A percentile compares a stretch with the other conserved stretches of the same genome.
phyloP scores from a whole-genome alignment of 257 asterid species.

The Plectranthus barbatus region DNA sequence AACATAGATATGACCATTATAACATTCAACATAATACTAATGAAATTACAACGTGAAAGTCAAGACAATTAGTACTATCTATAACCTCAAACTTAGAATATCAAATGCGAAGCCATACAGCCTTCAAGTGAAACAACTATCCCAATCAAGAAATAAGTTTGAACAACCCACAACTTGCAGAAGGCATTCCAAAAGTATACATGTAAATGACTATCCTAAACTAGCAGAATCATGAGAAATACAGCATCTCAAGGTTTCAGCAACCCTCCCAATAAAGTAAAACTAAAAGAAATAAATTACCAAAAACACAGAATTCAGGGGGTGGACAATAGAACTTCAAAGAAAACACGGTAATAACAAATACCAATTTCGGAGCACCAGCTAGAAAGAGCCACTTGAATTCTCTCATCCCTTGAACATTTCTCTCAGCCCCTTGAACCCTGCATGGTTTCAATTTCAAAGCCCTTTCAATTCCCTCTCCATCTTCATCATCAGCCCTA shows the following conservation, averaged over 20 bases:
- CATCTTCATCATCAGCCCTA: slow-evolving; percentile 12
- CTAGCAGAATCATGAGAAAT: neutral
- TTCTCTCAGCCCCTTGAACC: slow-evolving; percentile 38
- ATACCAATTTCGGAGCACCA: slow-evolving; percentile 59
- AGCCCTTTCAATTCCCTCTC: slow-evolving; percentile 13
- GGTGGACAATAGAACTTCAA: neutral
- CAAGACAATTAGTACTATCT: neutral
- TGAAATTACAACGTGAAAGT: neutral
- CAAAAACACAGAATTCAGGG: neutral
- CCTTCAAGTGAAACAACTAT: neutral
- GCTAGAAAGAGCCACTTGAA: slow-evolving; percentile 44
- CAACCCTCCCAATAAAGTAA: neutral
- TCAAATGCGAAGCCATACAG: neutral
- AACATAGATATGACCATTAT: no score
- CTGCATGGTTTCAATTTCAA: slow-evolving; percentile 17
- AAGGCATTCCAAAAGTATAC: neutral
- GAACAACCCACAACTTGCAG: neutral
- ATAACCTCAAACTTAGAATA: neutral
- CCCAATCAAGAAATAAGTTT: neutral
- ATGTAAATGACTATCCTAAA: neutral
- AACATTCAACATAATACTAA: neutral
- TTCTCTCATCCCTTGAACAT: slow-evolving; percentile 37
- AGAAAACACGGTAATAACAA: neutral
- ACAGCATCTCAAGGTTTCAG: neutral
- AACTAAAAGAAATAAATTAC: neutral